These are phyloP conservation scores for Neolentinus lepideus DNA, from an alignment of 1,284 basidiomycete genomes.

Conservation along the genomic window DNA sequence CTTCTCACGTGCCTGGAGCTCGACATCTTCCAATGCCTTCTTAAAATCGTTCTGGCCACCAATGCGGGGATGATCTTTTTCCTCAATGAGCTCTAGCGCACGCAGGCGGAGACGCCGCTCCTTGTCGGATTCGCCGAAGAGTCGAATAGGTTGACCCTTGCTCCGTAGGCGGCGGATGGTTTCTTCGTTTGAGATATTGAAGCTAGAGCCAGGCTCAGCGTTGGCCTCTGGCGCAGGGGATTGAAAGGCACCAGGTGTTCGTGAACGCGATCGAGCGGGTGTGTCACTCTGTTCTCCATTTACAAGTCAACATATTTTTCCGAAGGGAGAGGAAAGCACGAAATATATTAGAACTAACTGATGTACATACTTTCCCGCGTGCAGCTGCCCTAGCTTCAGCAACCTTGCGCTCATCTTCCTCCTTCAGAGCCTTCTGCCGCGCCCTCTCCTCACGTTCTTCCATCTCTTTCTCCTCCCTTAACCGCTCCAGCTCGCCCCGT, in stretches of 20 bases:
- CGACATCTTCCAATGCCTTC: conserved; percentile 87
- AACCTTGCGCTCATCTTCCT: conserved; percentile 23
- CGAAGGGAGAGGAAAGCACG: conserved; percentile 13
- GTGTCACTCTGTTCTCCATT: conserved; percentile 42
- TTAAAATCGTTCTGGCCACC: conserved; percentile 92
- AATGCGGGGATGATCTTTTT: conserved; percentile 69
- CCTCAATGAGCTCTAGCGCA: conserved; percentile 91
- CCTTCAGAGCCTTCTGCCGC: conserved; percentile 22
- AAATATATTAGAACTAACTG: neutral
- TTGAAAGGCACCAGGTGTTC: conserved; percentile 17
- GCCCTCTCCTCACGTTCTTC: conserved; percentile 44
- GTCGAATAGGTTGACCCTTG: conserved; percentile 90
- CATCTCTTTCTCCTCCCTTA: conserved; percentile 59
- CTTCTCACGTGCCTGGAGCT: conserved; percentile 70
- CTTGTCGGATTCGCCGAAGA: conserved; percentile 95
- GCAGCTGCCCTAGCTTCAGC: conserved; percentile 14
- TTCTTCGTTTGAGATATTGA: conserved; percentile 93
- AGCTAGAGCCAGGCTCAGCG: conserved; percentile 26
- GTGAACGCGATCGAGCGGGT: conserved; percentile 34
- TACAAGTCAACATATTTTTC: conserved; percentile 27
- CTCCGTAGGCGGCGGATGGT: conserved; percentile 81
- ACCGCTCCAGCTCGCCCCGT: conserved; percentile 71
- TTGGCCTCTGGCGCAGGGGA: neutral
- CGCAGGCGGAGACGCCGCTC: conserved; percentile 86
- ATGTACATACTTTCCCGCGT: conserved; percentile 35